Evolutionary conservation across 768 basidiomycete genomes (phyloP), one percentile per base, ranked within the genome.

Genomic region (Tricholoma terreum): DNA sequence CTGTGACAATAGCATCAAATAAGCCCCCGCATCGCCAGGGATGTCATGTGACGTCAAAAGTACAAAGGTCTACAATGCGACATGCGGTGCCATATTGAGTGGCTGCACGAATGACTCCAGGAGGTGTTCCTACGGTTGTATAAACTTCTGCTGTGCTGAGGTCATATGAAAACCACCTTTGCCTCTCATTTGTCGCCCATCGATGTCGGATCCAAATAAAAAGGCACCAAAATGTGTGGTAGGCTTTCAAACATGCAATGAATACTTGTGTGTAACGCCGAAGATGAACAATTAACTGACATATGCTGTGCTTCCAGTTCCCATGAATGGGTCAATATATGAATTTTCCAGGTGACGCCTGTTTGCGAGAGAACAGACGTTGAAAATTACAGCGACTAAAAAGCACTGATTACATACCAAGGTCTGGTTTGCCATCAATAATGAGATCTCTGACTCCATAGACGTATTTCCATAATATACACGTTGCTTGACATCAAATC

Each of bases 401-500:
- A 27, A 22, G 12, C 10, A 8, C 14, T 42, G 12, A 6, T n/a
- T 24, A 55, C 77, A 49, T 60, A 90, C 94, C 72, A 96, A 74
- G 0, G 94, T 86, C 71, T 99, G 97, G 64, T 96, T 96, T 8
- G 95, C 93, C 95, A 98, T 98, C 24, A 98, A 72, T 45, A 99
- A 75, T 1, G 94, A 95, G 49, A 98, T 87, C 69, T 98, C 94
- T 0, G 96, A 85, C 63, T 97, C 95, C 97, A 99, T 99, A 64
- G 91, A 92, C 0, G 97, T 99, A 62, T 95, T 99, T 3, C 97
- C 97, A 69, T 85, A 98, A 67, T 90, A 98, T 12, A 76, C 75
- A 8, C 97, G 82, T 63, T 92, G 92, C 71, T 97, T 98, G 50
- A 99, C 89, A 58, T 92, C 87, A 58, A 92, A 96, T 53, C 74